Evolutionary conservation across 2,329 filamentous ascomycete genomes (phyloP).

Genomic region (Colletotrichum australisinense): DNA sequence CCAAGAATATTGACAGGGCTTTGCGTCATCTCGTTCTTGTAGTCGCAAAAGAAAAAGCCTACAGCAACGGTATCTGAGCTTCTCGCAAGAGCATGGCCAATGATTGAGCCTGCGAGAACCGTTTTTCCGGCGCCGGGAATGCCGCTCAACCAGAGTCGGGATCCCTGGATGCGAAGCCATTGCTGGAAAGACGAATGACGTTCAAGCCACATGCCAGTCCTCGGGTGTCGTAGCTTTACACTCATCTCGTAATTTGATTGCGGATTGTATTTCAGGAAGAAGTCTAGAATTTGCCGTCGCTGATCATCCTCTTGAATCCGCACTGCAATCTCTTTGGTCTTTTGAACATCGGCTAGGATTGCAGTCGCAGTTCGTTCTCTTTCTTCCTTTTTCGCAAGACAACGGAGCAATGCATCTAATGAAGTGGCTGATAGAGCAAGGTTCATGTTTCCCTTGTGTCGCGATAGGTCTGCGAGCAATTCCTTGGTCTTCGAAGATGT

Average conservation of each 20-base stretch:
- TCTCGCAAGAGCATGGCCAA: background rate
- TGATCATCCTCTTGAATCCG: background rate
- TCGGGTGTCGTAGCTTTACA: background rate
- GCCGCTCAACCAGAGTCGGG: background rate
- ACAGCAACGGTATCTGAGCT: background rate
- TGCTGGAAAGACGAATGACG: background rate
- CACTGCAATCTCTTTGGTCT: background rate
- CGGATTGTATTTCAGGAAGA: conserved; percentile 10
- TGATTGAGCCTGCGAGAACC: background rate
- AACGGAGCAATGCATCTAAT: background rate
- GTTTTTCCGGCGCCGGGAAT: conserved; percentile 18
- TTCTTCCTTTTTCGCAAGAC: background rate
- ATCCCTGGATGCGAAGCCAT: background rate
- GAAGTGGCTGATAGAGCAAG: conserved; percentile 5
- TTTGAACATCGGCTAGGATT: background rate
- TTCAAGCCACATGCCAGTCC: background rate
- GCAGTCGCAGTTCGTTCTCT: rapidly evolving
- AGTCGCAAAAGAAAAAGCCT: conserved; percentile 24
- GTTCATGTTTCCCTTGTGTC: conserved; percentile 12
- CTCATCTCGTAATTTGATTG: conserved; percentile 21
- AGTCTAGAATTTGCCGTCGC: rapidly evolving
- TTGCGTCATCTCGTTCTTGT: background rate
- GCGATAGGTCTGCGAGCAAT: background rate
- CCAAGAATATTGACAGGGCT: background rate
- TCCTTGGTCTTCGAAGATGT: background rate